A percentile compares a stretch with the other conserved stretches of the same genome.
These are phyloP conservation scores for Lenzites betulinus DNA, from an alignment of 768 basidiomycete genomes.

Conservation along the genomic window DNA sequence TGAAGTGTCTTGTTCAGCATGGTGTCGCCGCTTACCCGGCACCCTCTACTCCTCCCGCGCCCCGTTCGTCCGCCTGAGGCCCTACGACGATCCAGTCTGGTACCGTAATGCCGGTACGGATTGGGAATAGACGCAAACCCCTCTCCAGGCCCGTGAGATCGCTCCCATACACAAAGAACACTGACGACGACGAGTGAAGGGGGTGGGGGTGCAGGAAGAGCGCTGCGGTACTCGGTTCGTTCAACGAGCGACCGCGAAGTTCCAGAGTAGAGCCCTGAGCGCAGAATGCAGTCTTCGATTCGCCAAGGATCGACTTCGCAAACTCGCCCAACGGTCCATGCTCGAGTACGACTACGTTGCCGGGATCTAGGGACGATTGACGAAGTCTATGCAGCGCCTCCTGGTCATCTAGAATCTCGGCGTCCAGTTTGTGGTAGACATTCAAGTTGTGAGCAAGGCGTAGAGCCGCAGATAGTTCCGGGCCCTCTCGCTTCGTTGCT, in stretches of 20 bases:
- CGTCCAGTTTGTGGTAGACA: constrained; percentile 70
- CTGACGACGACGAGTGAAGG: constrained; percentile 31
- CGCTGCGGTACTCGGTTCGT: constrained; percentile 39
- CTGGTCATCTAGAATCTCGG: constrained; percentile 52
- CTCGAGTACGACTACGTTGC: constrained; percentile 61
- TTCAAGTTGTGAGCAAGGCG: constrained; percentile 70
- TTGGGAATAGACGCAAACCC: constrained; percentile 72
- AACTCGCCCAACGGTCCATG: constrained; percentile 22
- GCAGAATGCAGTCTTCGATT: constrained; percentile 23
- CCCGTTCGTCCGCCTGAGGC: constrained; percentile 51
- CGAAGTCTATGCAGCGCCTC: constrained; percentile 35
- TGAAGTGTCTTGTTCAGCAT: neutral
- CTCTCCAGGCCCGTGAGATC: constrained; percentile 64
- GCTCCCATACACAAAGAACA: constrained; percentile 63
- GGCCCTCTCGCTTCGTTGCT: constrained; percentile 31
- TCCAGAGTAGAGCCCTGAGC: constrained; percentile 3
- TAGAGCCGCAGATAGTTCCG: constrained; percentile 55
- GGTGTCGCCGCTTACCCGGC: constrained; percentile 60
- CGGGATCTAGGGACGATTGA: constrained; percentile 32
- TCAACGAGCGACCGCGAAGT: constrained; percentile 22
- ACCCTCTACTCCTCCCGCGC: constrained; percentile 72
- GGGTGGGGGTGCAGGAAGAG: constrained; percentile 74
- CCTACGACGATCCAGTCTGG: constrained; percentile 80
- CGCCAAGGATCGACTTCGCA: constrained; percentile 18
- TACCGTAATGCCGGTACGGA: constrained; percentile 74